Evolutionary conservation across 192 early-diverging fungal species (phyloP).

Genomic region (Backusella mclennaniae): DNA sequence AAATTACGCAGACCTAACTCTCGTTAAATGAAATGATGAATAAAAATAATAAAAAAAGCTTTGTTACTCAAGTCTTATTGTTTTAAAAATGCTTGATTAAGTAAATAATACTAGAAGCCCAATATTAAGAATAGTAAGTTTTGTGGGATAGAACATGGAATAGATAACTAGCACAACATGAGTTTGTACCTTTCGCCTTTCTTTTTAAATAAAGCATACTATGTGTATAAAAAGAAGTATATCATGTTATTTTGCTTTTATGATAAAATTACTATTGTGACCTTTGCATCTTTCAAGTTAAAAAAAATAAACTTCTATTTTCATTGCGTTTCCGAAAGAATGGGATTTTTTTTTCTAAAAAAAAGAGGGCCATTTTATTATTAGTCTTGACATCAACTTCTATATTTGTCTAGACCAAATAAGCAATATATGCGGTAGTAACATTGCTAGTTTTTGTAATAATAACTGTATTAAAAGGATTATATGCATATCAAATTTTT

Average conservation of each 20-base stretch:
- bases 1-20: background rate
- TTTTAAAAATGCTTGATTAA: background rate
- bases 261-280: background rate
- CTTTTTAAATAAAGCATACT: too few relatives aligned
- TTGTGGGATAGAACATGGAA: background rate
- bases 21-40: background rate
- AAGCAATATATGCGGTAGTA: background rate
- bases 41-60: background rate
- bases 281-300: background rate
- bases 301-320: background rate
- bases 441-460: background rate
- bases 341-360: background rate
- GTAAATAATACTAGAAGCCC: background rate
- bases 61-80: background rate
- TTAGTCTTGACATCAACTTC: background rate
- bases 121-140: background rate
- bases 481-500: background rate
- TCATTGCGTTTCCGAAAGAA: background rate
- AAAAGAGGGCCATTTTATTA: background rate
- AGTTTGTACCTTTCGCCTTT: too few relatives aligned
- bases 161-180: too few relatives aligned
- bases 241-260: background rate
- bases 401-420: background rate
- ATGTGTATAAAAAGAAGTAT: background rate
- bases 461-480: background rate